Percentiles rank a stretch among this genome's conserved stretches.
phyloP scores from a whole-genome alignment of 192 early-diverging fungal genomes.

The Anaeromyces robustus region DNA sequence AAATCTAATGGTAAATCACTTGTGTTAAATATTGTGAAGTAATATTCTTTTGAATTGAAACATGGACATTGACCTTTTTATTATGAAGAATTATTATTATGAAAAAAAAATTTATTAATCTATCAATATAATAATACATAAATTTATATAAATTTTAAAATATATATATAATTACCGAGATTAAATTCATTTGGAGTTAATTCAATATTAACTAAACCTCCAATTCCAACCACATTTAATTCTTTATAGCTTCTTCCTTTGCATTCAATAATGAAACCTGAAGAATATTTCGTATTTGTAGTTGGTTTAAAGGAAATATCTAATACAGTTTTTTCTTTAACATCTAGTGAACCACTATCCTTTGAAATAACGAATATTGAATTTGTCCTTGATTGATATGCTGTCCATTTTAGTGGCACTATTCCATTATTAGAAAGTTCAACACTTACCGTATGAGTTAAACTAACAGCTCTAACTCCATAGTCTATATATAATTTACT shows the following conservation, averaged over 20 bases:
- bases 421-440: conserved; percentile 38
- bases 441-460: conserved; percentile 26
- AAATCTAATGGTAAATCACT: neutral
- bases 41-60: neutral
- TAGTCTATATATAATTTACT: conserved; percentile 39
- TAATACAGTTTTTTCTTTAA: conserved; percentile 25
- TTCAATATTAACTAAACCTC: conserved; percentile 30
- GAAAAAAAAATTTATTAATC: too few species aligned
- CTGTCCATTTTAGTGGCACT: conserved; percentile 32
- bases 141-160: too few species aligned
- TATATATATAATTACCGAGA: conserved; percentile 14
- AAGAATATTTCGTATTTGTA: conserved; percentile 17
- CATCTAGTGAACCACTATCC: conserved; percentile 16
- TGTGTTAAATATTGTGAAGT: neutral
- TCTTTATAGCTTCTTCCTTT: conserved; percentile 50
- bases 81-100: too few species aligned
- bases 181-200: conserved; percentile 20
- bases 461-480: conserved; percentile 37
- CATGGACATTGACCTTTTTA: neutral
- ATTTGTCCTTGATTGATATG: conserved; percentile 17
- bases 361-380: conserved; percentile 3
- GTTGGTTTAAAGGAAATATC: conserved; percentile 30
- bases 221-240: conserved; percentile 35
- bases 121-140: too few species aligned
- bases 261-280: conserved; percentile 37